Evolutionary conservation across 352 stramenopile genomes (phyloP), one percentile per base, ranked within the genome.

Genomic region (Halophytophthora batemanensis): DNA sequence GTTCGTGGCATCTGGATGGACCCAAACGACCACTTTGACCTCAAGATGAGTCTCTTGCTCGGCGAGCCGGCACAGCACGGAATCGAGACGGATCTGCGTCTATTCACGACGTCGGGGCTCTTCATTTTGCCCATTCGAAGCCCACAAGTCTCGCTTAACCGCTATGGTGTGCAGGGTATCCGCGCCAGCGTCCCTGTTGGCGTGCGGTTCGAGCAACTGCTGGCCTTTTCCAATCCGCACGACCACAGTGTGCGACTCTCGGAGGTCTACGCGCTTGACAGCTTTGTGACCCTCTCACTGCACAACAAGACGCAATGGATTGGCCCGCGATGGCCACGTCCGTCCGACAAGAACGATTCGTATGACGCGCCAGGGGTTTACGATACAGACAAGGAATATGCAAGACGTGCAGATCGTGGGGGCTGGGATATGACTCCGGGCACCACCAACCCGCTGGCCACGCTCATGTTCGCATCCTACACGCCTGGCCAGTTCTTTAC

Each of bases 171-270:
- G 7, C 36, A 22, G 2, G 54, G 54, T 1, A 48, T 82, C 29
- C 50, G 48, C 14, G 46, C 62, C 1, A 68, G 71, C 3, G 28
- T 83, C n/a, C 70, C 74, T 8, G 18, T 54, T 17, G 72, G 63
- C n/a, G 53, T 56, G 0, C 50, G 45, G 18, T 73, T 73, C 29
- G 55, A 64, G 21, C 43, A 74, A 21, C 53, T 56, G n/a, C 45
- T 88, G 36, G 19, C 50, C 8, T 54, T 88, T 51, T 37, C 49
- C 14, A 88, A 88, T 48, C 65, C 77, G 15, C 56, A 45, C n/a
- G 22, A 76, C 17, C 18, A 64, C 14, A 50, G 59, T 6, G 48
- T 89, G 39, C 71, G 66, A 25, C 57, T 89, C 18, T 65, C 66
- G 1, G 74, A 89, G 31, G 49, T 82, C 11, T 86, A 71, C 18